Conservation (phyloP, 176 grass and related monocot species). For the Zoysia pacifica region DNA sequence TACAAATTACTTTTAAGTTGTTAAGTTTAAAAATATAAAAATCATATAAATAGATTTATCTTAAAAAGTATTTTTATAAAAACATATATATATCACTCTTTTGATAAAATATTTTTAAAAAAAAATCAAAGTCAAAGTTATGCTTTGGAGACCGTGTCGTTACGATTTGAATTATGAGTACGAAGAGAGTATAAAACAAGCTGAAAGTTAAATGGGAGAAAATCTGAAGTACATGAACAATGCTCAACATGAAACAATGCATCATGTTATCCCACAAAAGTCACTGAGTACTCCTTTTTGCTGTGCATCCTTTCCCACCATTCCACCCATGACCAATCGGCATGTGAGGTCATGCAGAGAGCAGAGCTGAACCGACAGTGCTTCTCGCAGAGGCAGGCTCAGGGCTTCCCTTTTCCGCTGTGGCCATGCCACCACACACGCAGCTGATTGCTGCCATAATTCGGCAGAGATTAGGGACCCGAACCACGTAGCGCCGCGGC, state of each 20-base stretch:
- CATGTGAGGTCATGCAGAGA: conserved; percentile 42
- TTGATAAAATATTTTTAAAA: no score
- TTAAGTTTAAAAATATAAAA: no score
- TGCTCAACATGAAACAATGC: neutral
- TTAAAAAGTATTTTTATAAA: no score
- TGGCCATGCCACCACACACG: conserved; percentile 11
- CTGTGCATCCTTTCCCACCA: neutral
- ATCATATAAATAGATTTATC: no score
- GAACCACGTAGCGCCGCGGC: neutral
- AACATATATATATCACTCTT: no score
- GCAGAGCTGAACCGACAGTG: neutral
- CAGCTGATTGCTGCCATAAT: conserved; percentile 44
- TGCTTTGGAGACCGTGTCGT: no score
- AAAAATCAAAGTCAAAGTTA: no score
- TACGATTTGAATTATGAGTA: no score
- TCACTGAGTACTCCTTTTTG: neutral
- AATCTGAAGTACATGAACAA: no score
- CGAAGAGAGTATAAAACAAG: no score
- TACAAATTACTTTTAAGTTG: no score
- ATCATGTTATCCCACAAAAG: neutral
- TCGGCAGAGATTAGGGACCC: conserved; percentile 27
- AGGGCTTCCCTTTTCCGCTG: neutral
- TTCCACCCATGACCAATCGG: neutral
- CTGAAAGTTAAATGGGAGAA: no score
- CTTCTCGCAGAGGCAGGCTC: neutral